Evolutionary conservation across 2,329 filamentous ascomycete genomes (phyloP).

Genomic region (Teratosphaeria pseudoeucalypti): DNA sequence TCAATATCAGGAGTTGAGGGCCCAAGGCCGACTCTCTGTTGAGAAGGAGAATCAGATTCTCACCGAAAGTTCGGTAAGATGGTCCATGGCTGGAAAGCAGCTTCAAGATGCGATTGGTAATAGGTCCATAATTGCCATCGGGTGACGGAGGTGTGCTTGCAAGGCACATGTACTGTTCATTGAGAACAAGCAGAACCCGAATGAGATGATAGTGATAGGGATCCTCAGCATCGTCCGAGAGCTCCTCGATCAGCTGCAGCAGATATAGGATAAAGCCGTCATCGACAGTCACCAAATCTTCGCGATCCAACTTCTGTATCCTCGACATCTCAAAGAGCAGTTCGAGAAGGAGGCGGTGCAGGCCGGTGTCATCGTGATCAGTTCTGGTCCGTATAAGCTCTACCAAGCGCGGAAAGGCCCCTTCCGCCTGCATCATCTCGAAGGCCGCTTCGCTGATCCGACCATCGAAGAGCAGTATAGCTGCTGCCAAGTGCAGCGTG

Average conservation of each 20-base stretch:
- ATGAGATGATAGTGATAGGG: conserved; percentile 96
- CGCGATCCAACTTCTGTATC: conserved; percentile 66
- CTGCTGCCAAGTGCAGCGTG: conserved; percentile 71
- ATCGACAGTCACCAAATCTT: conserved; percentile 60
- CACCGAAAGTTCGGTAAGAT: conserved; percentile 85
- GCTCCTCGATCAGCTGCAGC: conserved; percentile 76
- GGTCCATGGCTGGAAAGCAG: conserved; percentile 71
- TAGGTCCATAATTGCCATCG: conserved; percentile 28
- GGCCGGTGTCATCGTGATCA: conserved; percentile 51
- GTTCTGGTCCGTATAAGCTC: conserved; percentile 63
- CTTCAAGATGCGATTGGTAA: conserved; percentile 93
- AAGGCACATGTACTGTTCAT: conserved; percentile 92
- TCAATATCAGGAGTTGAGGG: conserved; percentile 89
- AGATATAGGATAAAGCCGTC: conserved; percentile 78
- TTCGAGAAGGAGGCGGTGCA: conserved; percentile 76
- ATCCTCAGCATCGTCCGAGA: conserved; percentile 78
- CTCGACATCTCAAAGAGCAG: conserved; percentile 94
- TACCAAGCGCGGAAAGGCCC: conserved; percentile 71
- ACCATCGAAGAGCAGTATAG: conserved; percentile 79
- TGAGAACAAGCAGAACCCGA: conserved; percentile 85
- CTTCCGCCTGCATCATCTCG: conserved; percentile 76
- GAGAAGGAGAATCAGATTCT: conserved; percentile 89
- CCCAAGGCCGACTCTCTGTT: conserved; percentile 92
- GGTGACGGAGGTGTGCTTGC: conserved; percentile 45
- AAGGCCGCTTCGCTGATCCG: conserved; percentile 67